A percentile compares a stretch with the other conserved stretches of the same genome.
These are phyloP conservation scores for Pyricularia sp. DNA, from an alignment of 2,329 filamentous ascomycete genomes.

Conservation along the genomic window DNA sequence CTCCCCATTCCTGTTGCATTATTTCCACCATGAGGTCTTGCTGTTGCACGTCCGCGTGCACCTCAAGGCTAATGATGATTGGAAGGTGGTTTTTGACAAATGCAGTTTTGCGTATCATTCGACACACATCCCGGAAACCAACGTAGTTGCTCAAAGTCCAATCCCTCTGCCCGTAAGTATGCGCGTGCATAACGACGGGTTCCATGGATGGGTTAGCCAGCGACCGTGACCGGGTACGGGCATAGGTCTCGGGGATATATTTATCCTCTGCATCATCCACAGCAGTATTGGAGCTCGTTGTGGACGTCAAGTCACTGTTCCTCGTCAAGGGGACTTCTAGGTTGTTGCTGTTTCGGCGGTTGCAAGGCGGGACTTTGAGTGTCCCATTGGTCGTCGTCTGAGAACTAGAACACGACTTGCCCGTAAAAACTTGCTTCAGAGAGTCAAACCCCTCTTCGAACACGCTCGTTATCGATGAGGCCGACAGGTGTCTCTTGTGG, in stretches of 20 bases:
- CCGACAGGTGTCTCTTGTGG: conserved; percentile 38
- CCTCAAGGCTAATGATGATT: conserved; percentile 85
- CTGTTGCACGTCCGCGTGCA: conserved; percentile 73
- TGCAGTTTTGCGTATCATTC: conserved; percentile 66
- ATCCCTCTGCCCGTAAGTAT: conserved; percentile 20
- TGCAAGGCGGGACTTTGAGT: conserved; percentile 13
- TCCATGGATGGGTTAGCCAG: conserved; percentile 30
- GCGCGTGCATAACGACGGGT: conserved; percentile 69
- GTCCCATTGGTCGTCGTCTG: conserved; percentile 10
- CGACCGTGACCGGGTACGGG: conserved; percentile 9
- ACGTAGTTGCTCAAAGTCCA: conserved; percentile 82
- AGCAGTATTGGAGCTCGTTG: conserved; percentile 8
- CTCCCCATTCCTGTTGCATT: conserved; percentile 82
- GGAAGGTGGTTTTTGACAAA: conserved; percentile 71
- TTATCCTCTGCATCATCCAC: conserved; percentile 10
- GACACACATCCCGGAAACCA: conserved; percentile 78
- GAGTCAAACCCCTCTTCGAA: conserved; percentile 29
- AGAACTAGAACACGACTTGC: not conserved
- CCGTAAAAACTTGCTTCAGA: conserved; percentile 6
- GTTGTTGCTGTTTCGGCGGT: conserved; percentile 26
- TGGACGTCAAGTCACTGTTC: conserved; percentile 12
- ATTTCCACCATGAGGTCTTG: conserved; percentile 91
- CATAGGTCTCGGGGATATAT: not conserved
- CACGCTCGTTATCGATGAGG: conserved; percentile 18
- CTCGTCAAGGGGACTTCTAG: conserved; percentile 10